Evolutionary conservation across 768 basidiomycete species (phyloP).

Genomic region (Psilocybe cyanescens): DNA sequence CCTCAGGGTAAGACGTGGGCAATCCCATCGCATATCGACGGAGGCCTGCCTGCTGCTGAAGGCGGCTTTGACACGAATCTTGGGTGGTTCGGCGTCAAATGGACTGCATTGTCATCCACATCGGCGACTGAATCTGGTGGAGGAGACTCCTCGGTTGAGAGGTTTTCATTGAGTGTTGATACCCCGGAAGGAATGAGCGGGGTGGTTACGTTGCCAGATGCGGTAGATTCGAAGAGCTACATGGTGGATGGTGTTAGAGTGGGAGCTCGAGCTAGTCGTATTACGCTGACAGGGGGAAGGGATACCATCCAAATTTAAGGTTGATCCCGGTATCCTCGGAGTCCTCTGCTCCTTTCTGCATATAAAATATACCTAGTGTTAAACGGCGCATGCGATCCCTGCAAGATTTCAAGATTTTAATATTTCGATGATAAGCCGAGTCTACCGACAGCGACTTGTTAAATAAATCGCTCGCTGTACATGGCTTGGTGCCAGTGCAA

Average conservation of each 20-base stretch:
- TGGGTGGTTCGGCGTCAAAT: background rate
- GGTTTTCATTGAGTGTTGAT: background rate
- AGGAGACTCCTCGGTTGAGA: slow-evolving; percentile 23
- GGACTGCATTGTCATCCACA: too few species aligned
- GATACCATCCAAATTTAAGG: too few species aligned
- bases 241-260: background rate
- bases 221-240: background rate
- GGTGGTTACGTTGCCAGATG: background rate
- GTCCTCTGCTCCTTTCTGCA: too few species aligned
- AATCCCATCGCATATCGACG: background rate
- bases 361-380: too few species aligned
- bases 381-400: too few species aligned
- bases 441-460: too few species aligned
- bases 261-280: slow-evolving; percentile 31
- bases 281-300: too few species aligned
- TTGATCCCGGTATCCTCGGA: too few species aligned
- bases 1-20: background rate
- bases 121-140: background rate
- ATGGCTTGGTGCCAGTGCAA: too few species aligned
- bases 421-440: too few species aligned
- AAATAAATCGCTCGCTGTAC: too few species aligned
- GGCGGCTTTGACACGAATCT: background rate
- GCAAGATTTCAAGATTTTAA: too few species aligned
- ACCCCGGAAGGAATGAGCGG: background rate
- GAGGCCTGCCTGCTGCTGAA: background rate